Evolutionary conservation across 208 protist species (phyloP).

Genomic region (Phytomonas sp.): DNA sequence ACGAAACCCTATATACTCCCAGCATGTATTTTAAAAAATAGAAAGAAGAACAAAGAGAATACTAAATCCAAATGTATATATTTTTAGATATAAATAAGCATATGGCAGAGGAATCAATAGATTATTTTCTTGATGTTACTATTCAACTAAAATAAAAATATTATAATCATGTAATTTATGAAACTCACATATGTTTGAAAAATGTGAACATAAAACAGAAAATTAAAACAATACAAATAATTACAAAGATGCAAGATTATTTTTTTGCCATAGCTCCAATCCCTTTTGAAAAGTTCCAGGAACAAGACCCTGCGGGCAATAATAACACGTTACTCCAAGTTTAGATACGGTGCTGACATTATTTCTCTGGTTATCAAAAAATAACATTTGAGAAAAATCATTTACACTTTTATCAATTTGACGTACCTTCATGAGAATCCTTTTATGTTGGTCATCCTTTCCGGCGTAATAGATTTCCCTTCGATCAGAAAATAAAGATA

Average conservation of each 20-base stretch:
- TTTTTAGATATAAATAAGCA: too few species aligned
- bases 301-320: constrained; percentile 73
- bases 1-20: background rate
- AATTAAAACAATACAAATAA: constrained; percentile 11
- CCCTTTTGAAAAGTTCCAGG: constrained; percentile 55
- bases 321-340: constrained; percentile 67
- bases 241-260: constrained; percentile 8
- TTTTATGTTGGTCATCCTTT: constrained; percentile 62
- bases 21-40: background rate
- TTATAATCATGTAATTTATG: background rate
- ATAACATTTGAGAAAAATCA: constrained; percentile 75
- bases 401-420: constrained; percentile 27
- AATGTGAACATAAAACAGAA: background rate
- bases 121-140: background rate
- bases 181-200: background rate
- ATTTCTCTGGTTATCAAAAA: constrained; percentile 87
- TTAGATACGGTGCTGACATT: constrained; percentile 68
- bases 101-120: too few species aligned
- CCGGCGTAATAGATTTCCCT: constrained; percentile 71
- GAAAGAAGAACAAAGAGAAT: too few species aligned
- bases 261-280: constrained; percentile 46
- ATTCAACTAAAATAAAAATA: too few species aligned
- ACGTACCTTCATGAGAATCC: constrained; percentile 40
- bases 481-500: constrained; percentile 56
- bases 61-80: too few species aligned